Conservation (phyloP, 768 basidiomycete species). For the Leucosporidium scottii region DNA sequence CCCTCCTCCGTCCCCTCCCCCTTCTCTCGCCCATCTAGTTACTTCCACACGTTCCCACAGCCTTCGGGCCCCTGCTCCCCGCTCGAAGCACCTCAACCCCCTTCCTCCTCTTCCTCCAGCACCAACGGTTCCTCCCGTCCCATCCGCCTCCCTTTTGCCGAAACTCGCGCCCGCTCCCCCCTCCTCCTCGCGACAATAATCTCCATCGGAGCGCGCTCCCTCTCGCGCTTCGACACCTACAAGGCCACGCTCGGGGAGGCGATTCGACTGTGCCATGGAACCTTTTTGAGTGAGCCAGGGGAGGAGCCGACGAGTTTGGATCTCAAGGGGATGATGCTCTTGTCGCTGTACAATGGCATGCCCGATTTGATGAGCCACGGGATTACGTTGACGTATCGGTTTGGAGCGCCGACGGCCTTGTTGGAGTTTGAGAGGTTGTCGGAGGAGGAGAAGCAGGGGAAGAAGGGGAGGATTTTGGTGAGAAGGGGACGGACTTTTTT, state of each 20-base stretch:
- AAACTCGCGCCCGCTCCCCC: conserved; percentile 22
- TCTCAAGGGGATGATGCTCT: conserved; percentile 21
- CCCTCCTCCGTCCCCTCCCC: background rate
- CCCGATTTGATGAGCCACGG: conserved; percentile 14
- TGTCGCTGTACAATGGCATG: conserved; percentile 20
- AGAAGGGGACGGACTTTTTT: conserved; percentile 13
- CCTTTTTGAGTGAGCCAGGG: conserved; percentile 8
- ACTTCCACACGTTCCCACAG: background rate
- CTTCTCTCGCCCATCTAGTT: background rate
- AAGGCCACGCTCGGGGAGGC: conserved; percentile 19
- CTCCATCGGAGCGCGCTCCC: conserved; percentile 30
- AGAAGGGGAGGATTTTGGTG: conserved; percentile 2
- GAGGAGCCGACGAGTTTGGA: background rate
- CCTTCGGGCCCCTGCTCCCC: too few species aligned
- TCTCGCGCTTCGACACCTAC: conserved; percentile 21
- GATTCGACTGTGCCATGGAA: conserved; percentile 10
- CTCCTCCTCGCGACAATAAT: conserved; percentile 28
- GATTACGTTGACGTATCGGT: conserved; percentile 4
- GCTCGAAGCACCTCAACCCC: conserved; percentile 14
- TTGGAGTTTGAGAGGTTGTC: conserved; percentile 11
- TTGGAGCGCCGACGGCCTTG: conserved; percentile 9
- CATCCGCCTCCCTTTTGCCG: conserved; percentile 17
- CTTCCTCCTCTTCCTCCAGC: conserved; percentile 7
- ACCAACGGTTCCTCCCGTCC: background rate
- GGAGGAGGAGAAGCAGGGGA: conserved; percentile 10